Evolutionary conservation across 305 asterid genomes (phyloP), one percentile per base, ranked within the genome.

Genomic region (Solanum aculeatissimum): DNA sequence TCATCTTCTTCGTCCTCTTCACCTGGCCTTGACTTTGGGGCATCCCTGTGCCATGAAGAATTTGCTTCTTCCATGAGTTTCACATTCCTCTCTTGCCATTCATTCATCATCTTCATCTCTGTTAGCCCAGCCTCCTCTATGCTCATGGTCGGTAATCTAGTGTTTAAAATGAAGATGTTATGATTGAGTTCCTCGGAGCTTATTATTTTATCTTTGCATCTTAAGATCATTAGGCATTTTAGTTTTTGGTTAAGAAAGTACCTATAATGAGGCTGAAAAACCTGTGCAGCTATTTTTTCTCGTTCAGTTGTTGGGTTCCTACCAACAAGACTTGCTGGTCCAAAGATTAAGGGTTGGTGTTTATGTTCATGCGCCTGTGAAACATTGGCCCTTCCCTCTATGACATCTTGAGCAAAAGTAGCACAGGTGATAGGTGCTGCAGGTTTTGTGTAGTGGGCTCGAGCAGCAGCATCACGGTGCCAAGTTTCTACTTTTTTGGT

Each of bases 91-190:
- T 96, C 98, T 86, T 91, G 97, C 98, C 98, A 95, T 23, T 85
- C 90, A 69, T 95, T 95, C 98, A 95, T 96, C 49, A 92, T 96
- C 83, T 96, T 94, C 99, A 96, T 96, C 91, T 96, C 98, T 89
- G 83, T 93, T 38, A 96, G 83, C 35, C 98, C 99, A 72, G 98
- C 99, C 88, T 96, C 98, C 92, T 96, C 98, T 42, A 96, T 96
- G 92, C 99, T 94, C 98, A 96, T 93, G 11, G 98, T 96, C 23
- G 99, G 95, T 82, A 96, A 83, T 86, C 99, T 96, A 75, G 43
- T 54, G 74, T 77, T 55, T 13, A 18, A 35, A 70, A 62, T 16
- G 82, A 75, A 75, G 27, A 49, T 53, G 63, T 75, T 49, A 49
- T 2, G 25, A 16, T 75, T 0, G 60, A 75, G 19, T 70, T 70